Evolutionary conservation across 352 stramenopile species (phyloP).

Genomic region (Phytophthora meadii): DNA sequence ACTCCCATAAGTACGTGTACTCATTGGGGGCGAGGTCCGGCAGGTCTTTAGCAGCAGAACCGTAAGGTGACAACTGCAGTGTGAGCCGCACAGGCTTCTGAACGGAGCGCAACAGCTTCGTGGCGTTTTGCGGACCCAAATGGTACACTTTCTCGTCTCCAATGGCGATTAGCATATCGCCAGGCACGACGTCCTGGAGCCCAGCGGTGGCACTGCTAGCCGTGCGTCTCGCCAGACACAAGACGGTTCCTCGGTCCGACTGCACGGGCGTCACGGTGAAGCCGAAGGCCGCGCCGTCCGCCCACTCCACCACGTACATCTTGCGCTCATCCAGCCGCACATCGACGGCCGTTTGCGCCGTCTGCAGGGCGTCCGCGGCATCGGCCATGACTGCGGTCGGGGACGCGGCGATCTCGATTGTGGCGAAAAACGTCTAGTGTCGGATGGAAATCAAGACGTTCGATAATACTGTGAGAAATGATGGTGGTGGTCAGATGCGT

Average conservation of each 20-base stretch:
- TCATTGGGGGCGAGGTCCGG: constrained; percentile 73
- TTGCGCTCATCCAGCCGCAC: constrained; percentile 73
- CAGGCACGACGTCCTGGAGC: constrained; percentile 73
- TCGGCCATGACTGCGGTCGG: constrained; percentile 23
- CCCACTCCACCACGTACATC: constrained; percentile 83
- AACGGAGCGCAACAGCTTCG: constrained; percentile 69
- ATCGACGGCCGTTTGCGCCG: constrained; percentile 38
- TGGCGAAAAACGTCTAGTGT: constrained; percentile 5
- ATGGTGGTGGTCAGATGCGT: neutral
- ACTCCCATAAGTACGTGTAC: constrained; percentile 84
- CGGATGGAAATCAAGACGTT: neutral
- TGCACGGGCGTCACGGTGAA: constrained; percentile 78
- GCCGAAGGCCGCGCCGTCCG: constrained; percentile 62
- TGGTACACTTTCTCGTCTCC: constrained; percentile 83
- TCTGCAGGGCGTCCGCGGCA: constrained; percentile 35
- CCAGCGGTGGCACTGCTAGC: constrained; percentile 49
- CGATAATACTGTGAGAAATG: neutral
- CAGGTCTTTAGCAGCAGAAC: constrained; percentile 51
- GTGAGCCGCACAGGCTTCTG: constrained; percentile 74
- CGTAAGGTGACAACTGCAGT: constrained; percentile 73
- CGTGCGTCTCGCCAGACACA: constrained; percentile 67
- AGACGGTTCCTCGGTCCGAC: constrained; percentile 69
- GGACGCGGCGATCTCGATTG: constrained; percentile 17
- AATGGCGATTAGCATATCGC: constrained; percentile 80
- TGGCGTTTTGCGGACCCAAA: constrained; percentile 65